Base-by-base conservation (phyloP, 345 rosid species). In the Salix koriyanagi region DNA sequence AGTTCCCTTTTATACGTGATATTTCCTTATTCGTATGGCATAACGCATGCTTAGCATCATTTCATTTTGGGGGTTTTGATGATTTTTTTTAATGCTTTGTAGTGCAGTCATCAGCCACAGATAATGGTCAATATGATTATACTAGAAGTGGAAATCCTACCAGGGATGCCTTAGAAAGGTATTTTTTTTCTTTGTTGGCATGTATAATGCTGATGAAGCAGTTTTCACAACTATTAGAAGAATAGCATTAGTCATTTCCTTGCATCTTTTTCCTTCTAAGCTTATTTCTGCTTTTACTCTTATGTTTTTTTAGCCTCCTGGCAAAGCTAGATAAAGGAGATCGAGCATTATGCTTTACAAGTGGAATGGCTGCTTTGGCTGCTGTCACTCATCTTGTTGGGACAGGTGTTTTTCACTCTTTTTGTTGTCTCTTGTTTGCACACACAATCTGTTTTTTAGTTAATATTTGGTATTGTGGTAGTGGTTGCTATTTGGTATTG, bases 91-190 rank as follows among this genome's bases (percentile, higher is more conserved):
- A 26, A 62, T 81, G 44, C 30, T 77, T 42, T 71, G 4, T 82
- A 60, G 84, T 77, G 82, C 79, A 96, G 97, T 91, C 94, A 75
- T 93, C 97, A 30, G 97, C 97, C 13, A 77, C 74, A 2, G 91
- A 87, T 73, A 87, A 89, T 82, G 98, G 98, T 41, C 90, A 94
- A 4, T 96, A 92, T 82, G 98, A 93, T 85, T 93, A 96, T 83
- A 93, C 99, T 66, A 91, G 98, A 88, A 93, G 97, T 87, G 99
- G 98, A 65, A 96, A 96, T 84, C 98, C 98, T 73, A 96, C 97
- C 2, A 79, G 98, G 81, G 92, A 89, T 88, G 91, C 85, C 58
- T 83, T 96, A 75, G 97, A 96, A 88, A 92, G 94, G 97, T 92
- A 10, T 41, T 58, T 72, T 41, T 10, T 71, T 69, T 70, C 64